A percentile compares a stretch with the other conserved stretches of the same genome.
phyloP scores from a whole-genome alignment of 345 rosid genomes.

The Linum tenue region DNA sequence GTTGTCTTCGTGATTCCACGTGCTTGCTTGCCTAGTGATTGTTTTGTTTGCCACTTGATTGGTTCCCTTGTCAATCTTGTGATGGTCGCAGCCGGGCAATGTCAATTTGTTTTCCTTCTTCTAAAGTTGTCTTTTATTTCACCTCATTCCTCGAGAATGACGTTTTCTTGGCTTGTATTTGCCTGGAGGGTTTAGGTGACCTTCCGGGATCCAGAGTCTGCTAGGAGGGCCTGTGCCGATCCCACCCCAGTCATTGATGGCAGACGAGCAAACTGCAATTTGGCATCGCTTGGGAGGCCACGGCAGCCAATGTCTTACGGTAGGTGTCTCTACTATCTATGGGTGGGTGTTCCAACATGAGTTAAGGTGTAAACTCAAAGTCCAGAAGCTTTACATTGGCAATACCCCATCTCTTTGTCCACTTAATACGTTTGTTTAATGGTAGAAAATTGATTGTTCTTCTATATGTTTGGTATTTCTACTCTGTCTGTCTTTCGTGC shows the following conservation, averaged over 20 bases:
- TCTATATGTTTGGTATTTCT: background rate
- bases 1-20: background rate
- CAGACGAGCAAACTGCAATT: conserved; percentile 88
- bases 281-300: conserved; percentile 88
- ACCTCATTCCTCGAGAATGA: conserved; percentile 25
- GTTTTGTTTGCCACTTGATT: background rate
- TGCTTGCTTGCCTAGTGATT: background rate
- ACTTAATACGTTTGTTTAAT: background rate
- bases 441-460: background rate
- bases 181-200: conserved; percentile 89
- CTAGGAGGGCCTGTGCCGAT: conserved; percentile 87
- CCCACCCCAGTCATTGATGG: conserved; percentile 87
- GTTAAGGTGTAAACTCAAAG: background rate
- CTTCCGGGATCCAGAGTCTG: conserved; percentile 91
- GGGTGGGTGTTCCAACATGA: conserved; percentile 2
- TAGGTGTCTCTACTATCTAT: conserved; percentile 23
- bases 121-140: background rate
- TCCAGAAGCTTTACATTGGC: background rate
- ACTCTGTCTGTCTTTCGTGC: background rate
- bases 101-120: background rate
- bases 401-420: background rate
- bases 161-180: conserved; percentile 31
- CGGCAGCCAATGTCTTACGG: conserved; percentile 53
- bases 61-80: conserved; percentile 9
- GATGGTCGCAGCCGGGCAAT: background rate